A percentile compares a stretch with the other conserved stretches of the same genome.
phyloP scores from a whole-genome alignment of 345 rosid species.

The Dipteronia sinensis region DNA sequence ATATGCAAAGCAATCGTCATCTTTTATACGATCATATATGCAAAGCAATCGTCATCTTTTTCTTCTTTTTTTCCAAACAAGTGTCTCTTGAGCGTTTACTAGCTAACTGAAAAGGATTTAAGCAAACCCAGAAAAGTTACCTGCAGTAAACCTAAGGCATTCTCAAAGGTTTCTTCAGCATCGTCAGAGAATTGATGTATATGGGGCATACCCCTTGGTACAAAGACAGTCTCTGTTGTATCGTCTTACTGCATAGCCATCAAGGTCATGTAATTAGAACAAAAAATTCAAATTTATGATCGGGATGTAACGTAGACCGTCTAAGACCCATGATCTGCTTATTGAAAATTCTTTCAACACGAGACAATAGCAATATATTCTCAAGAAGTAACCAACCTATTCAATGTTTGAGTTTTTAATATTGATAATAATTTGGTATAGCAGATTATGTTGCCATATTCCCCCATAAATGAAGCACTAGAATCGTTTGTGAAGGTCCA shows the following conservation, averaged over 20 bases:
- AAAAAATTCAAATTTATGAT: background rate
- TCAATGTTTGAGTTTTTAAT: background rate
- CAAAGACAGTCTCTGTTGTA: constrained; percentile 84
- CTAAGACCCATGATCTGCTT: too few species aligned
- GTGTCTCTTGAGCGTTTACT: background rate
- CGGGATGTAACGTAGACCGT: background rate
- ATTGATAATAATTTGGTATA: background rate
- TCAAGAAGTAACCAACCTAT: background rate
- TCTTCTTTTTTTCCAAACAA: background rate
- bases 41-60: background rate
- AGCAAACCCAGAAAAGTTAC: constrained; percentile 33
- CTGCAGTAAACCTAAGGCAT: constrained; percentile 74
- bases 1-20: too few species aligned
- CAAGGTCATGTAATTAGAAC: constrained; percentile 15
- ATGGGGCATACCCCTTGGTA: constrained; percentile 97
- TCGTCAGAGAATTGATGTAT: constrained; percentile 87
- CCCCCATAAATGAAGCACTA: background rate
- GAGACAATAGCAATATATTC: background rate
- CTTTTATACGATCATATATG: background rate
- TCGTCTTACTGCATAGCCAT: constrained; percentile 64
- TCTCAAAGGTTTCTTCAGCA: constrained; percentile 84
- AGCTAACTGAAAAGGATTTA: background rate
- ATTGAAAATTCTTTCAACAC: background rate
- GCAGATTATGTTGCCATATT: background rate
- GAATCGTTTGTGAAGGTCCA: background rate